Conservation (phyloP, 768 basidiomycete genomes). For the Floccularia luteovirens region DNA sequence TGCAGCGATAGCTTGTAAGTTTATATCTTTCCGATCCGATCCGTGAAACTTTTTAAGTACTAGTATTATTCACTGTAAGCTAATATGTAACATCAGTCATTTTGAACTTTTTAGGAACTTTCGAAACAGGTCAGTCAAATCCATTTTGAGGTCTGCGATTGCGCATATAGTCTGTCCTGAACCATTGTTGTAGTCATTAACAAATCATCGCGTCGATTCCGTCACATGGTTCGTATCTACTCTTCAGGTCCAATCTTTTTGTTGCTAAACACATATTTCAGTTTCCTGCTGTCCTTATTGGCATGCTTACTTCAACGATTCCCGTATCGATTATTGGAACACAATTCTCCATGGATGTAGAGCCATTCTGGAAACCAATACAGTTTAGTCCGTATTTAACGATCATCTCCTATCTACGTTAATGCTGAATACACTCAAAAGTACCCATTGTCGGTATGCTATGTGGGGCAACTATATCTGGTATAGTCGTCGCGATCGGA, state of each 20-base stretch:
- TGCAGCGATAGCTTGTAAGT: slow-evolving; percentile 64
- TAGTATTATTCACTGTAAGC: no score
- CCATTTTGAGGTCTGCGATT: background rate
- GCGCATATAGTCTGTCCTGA: background rate
- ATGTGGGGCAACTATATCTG: slow-evolving; percentile 71
- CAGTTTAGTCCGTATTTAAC: slow-evolving; percentile 57
- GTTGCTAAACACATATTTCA: slow-evolving; percentile 12
- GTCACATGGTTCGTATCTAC: slow-evolving; percentile 51
- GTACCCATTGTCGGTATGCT: slow-evolving; percentile 86
- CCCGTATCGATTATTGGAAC: slow-evolving; percentile 75
- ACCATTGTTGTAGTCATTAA: slow-evolving; percentile 52
- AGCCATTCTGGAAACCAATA: slow-evolving; percentile 79
- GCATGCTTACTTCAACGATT: slow-evolving; percentile 70
- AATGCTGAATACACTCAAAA: slow-evolving; percentile 14
- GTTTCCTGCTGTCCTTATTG: slow-evolving; percentile 61
- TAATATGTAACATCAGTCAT: no score
- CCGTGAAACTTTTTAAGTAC: no score
- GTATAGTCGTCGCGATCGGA: slow-evolving; percentile 62
- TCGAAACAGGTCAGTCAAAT: slow-evolving; percentile 57
- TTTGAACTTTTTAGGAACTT: slow-evolving; percentile 69
- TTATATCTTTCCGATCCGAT: background rate
- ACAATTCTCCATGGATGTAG: slow-evolving; percentile 65
- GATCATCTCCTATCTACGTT: background rate
- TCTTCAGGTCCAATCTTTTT: background rate
- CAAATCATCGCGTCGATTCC: slow-evolving; percentile 67